phyloP scores from a whole-genome alignment of 2,329 filamentous ascomycete genomes.

The Ilyonectria destructans region DNA sequence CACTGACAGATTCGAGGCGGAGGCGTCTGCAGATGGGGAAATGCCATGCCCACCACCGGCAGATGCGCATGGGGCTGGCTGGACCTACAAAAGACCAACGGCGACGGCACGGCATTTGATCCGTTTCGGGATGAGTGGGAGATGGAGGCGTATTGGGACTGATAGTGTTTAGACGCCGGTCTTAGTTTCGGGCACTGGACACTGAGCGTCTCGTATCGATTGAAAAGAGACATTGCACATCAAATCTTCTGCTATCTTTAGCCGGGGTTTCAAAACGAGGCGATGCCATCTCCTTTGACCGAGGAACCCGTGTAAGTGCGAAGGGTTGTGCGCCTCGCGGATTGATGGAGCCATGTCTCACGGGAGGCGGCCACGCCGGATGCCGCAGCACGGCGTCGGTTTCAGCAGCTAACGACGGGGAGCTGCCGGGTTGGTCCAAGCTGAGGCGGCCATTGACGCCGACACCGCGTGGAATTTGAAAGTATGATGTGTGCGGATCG shows the following conservation, averaged over 20 bases:
- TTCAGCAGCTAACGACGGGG: slow-evolving; percentile 35
- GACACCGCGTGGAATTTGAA: slow-evolving; percentile 38
- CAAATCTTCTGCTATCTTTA: slow-evolving; percentile 18
- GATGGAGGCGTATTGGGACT: not conserved
- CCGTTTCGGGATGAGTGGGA: not conserved
- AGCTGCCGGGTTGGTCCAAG: slow-evolving; percentile 31
- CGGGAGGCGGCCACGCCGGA: slow-evolving; percentile 27
- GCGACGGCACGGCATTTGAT: slow-evolving; percentile 20
- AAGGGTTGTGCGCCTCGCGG: slow-evolving; percentile 20
- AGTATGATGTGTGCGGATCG: slow-evolving; percentile 31
- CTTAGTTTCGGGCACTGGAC: slow-evolving; percentile 16
- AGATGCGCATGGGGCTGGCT: slow-evolving; percentile 40
- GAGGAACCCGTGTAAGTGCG: slow-evolving; percentile 33
- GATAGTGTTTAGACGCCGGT: not conserved
- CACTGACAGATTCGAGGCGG: slow-evolving; percentile 44
- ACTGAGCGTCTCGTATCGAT: slow-evolving; percentile 28
- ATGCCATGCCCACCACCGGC: slow-evolving; percentile 46
- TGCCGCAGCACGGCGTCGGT: slow-evolving; percentile 34
- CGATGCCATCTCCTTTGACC: slow-evolving; percentile 36
- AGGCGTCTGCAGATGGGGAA: slow-evolving; percentile 46
- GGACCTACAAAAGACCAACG: slow-evolving; percentile 43
- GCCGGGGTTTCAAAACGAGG: slow-evolving; percentile 38
- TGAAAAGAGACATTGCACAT: slow-evolving; percentile 16
- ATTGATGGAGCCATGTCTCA: slow-evolving; percentile 30
- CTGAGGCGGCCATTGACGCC: slow-evolving; percentile 31